Percentiles rank a stretch among this genome's conserved stretches.
Evolutionary conservation across 2,329 filamentous ascomycete species (phyloP).

Genomic region (Macrophomina pseudophaseolina): DNA sequence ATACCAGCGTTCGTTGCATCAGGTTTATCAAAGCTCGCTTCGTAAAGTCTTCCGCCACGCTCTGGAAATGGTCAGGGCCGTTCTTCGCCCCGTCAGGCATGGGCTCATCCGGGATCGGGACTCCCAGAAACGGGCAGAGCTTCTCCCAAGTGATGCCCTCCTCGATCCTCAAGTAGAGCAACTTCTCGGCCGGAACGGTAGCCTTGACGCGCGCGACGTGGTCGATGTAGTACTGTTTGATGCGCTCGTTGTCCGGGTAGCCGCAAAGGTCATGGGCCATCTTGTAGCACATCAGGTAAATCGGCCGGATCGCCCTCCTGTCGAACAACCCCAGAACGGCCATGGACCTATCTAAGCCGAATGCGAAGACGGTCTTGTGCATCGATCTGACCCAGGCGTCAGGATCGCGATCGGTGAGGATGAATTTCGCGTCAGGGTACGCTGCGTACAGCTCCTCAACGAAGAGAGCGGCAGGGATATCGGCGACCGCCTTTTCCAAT

Average conservation of each 20-base stretch:
- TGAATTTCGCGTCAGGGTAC: constrained; percentile 33
- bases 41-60: not conserved
- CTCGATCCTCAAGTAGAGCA: constrained; percentile 36
- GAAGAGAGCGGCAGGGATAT: constrained; percentile 29
- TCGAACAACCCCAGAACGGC: not conserved
- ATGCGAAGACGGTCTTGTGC: constrained; percentile 21
- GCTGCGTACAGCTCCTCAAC: constrained; percentile 31
- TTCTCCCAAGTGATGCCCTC: constrained; percentile 36
- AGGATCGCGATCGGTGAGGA: constrained; percentile 28
- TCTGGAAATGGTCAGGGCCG: not conserved
- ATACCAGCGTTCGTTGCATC: not conserved
- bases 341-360: not conserved
- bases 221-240: constrained; percentile 18
- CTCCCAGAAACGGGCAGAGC: constrained; percentile 37
- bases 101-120: constrained; percentile 31
- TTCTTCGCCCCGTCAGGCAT: constrained; percentile 16
- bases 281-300: not conserved
- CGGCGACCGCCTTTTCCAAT: constrained; percentile 27
- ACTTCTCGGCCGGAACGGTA: constrained; percentile 32
- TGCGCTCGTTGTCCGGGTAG: constrained; percentile 1
- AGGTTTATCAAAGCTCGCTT: not conserved
- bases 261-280: not conserved
- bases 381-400: constrained; percentile 25
- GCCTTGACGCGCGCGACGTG: constrained; percentile 31
- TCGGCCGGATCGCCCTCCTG: not conserved